Evolutionary conservation across 2,329 filamentous ascomycete genomes (phyloP), one percentile per base, ranked within the genome.

Genomic region (Chaetomium strumarium): DNA sequence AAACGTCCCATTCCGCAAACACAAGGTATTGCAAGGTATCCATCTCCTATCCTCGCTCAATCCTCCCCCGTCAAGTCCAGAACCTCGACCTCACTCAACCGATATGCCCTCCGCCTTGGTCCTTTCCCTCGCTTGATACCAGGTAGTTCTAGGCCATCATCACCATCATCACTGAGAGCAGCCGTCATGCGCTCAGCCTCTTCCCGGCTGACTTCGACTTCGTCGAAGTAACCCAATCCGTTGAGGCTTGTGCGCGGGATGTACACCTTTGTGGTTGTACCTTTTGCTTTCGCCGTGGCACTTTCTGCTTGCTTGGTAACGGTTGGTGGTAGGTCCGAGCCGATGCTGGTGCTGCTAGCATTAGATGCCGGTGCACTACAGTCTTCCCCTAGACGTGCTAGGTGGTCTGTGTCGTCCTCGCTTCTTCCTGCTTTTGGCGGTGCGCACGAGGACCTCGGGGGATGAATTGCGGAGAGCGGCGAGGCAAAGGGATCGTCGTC

Each of bases 1-100:
- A 37, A 37, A 37, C 8, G 7, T n/a, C 14, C 14, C 34, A 3
- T 16, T 33, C 8, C 29, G 13, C 29, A 12, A 13, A 17, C 29
- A 9, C 14, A 11, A 17, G 30, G n/a, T n/a, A n/a, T n/a, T n/a
- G n/a, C 42, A 19, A 37, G 33, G 13, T 14, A 34, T 37, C n/a
- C n/a, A n/a, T n/a, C n/a, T n/a, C 14, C 13, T n/a, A 8, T n/a
- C 3, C n/a, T 8, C 7, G 5, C 2, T 54, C 36, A 59, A 44
- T 62, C 56, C 31, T 62, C 58, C 29, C 55, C 60, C 1, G 62
- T 65, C 17, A 65, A 39, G 46, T 65, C 63, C 43, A 63, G 20
- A 39, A 64, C 51, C 16, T 51, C 33, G 20, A 62, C 20, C 12
- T 64, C 62, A 42, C 60, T 62, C 49, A 50, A 13, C 33, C 63